A percentile compares a stretch with the other conserved stretches of the same genome.
Evolutionary conservation across 140 eudicot species (phyloP).

Genomic region (Stevia rebaudiana): DNA sequence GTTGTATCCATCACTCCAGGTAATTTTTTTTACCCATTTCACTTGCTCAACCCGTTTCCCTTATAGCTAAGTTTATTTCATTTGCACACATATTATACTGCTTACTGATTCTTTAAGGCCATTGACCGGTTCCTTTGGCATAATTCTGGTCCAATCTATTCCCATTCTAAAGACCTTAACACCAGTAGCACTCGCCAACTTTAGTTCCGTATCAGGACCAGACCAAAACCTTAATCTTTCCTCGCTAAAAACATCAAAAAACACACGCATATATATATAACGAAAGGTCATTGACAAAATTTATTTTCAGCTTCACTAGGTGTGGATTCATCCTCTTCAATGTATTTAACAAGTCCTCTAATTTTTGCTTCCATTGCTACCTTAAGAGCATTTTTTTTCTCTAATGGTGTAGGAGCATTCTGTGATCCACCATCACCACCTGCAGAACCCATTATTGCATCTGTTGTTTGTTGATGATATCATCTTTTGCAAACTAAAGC

Average conservation of each 20-base stretch:
- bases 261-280: background rate
- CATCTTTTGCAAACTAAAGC: slow-evolving; percentile 91
- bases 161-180: slow-evolving; percentile 91
- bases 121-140: slow-evolving; percentile 80
- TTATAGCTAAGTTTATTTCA: background rate
- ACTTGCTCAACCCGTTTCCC: background rate
- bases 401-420: slow-evolving; percentile 39
- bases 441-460: slow-evolving; percentile 55
- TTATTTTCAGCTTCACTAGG: slow-evolving; percentile 26
- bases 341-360: slow-evolving; percentile 64
- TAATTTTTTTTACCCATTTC: background rate
- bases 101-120: slow-evolving; percentile 73
- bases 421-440: slow-evolving; percentile 59
- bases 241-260: slow-evolving; percentile 52
- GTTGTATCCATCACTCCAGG: background rate
- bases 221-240: slow-evolving; percentile 99
- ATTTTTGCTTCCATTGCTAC: slow-evolving; percentile 92
- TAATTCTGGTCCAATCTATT: slow-evolving; percentile 90
- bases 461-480: slow-evolving; percentile 42
- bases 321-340: slow-evolving; percentile 55
- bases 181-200: slow-evolving; percentile 85
- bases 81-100: slow-evolving; percentile 3
- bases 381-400: slow-evolving; percentile 49
- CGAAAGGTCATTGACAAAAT: background rate
- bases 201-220: slow-evolving; percentile 91